phyloP scores from a whole-genome alignment of 2,329 filamentous ascomycete genomes.

The Xylariaceae sp. region DNA sequence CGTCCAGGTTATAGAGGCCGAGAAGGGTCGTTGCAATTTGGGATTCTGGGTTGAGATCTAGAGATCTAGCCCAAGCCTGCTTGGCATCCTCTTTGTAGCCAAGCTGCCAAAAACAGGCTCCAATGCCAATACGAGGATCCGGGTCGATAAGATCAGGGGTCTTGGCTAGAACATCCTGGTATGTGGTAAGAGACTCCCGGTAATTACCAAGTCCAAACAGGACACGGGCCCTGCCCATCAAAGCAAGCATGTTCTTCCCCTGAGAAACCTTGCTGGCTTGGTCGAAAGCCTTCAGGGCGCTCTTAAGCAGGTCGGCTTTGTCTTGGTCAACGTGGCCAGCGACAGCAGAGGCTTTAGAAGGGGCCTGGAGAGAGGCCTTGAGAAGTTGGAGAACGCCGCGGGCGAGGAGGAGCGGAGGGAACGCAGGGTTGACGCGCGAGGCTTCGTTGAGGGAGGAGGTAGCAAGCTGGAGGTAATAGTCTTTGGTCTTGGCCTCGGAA shows the following conservation, averaged over 20 bases:
- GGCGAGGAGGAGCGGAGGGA: slow-evolving; percentile 85
- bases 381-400: slow-evolving; percentile 86
- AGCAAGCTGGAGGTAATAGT: slow-evolving; percentile 86
- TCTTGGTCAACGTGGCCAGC: slow-evolving; percentile 66
- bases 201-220: slow-evolving; percentile 85
- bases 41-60: slow-evolving; percentile 77
- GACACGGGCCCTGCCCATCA: slow-evolving; percentile 83
- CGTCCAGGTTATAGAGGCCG: slow-evolving; percentile 83
- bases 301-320: slow-evolving; percentile 72
- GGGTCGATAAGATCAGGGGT: slow-evolving; percentile 87
- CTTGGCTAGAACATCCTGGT: slow-evolving; percentile 81
- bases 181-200: slow-evolving; percentile 74
- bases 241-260: slow-evolving; percentile 85
- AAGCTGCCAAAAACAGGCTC: slow-evolving; percentile 95
- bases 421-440: slow-evolving; percentile 87
- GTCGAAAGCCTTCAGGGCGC: slow-evolving; percentile 89
- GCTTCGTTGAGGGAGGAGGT: slow-evolving; percentile 91
- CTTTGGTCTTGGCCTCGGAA: slow-evolving; percentile 82
- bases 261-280: slow-evolving; percentile 83
- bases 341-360: slow-evolving; percentile 61
- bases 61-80: slow-evolving; percentile 79
- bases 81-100: slow-evolving; percentile 92
- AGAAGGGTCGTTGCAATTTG: slow-evolving; percentile 89
- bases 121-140: slow-evolving; percentile 92
- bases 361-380: slow-evolving; percentile 77